Base-by-base conservation (phyloP, 2,329 filamentous ascomycete genomes). In the Ceratocystis ficicola region DNA sequence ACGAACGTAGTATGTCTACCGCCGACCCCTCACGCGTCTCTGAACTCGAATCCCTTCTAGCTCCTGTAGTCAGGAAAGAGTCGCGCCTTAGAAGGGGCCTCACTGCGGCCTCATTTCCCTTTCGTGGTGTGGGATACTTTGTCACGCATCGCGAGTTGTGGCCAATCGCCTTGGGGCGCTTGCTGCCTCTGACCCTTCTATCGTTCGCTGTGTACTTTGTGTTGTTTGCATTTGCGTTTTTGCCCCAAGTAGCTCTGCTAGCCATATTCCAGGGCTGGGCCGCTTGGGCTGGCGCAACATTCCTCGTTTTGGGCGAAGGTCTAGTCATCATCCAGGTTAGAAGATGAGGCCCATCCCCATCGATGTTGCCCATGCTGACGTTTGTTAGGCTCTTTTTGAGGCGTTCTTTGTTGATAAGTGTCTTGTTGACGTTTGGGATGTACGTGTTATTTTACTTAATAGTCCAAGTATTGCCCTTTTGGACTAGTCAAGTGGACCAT, bases 191-290 rank as follows among this genome's bases (percentile, higher is more conserved):
- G 32, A 83, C 89, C 2, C 77, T 96, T 15, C 86, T 96, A 12
- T 96, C 92, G 0, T 78, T 87, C 15, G 84, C 94, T 65, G 88
- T 96, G 15, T 89, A 96, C 69, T 78, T 86, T n/a, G 79, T 95
- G 22, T 83, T 97, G 22, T 97, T 97, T 75, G 80, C 90, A 12
- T 95, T 94, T 75, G 81, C 90, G 0, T 97, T 95, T 71, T 77
- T 96, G 2, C 93, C 93, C 0, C 90, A 97, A 73, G 90, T 90
- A 66, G 89, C 89, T 1, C 89, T 99, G 71, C 82, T 99, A 25
- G 86, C 88, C 17, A 83, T 97, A 70, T 97, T 96, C 74, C 92
- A 97, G 71, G 88, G 88, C 25, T 82, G 85, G 67, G 86, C 86
- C 36, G 94, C 94, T n/a, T 95, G 90, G 89, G 76, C 96, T 66